Conservation (phyloP, 1,284 basidiomycete species). For the Cystobasidium slooffiae region DNA sequence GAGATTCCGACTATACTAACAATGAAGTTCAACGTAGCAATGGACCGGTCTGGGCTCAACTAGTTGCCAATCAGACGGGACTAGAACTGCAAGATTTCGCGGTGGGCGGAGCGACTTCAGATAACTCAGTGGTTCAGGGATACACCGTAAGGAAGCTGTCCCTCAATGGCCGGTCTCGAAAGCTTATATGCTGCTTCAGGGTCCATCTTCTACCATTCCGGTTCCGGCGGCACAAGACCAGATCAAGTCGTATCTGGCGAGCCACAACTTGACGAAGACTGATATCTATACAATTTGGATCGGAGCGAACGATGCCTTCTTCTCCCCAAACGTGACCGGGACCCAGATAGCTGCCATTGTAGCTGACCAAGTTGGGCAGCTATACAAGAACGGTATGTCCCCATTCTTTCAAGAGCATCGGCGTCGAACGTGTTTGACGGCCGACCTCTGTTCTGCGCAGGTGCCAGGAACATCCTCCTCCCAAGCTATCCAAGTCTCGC, state of each 20-base stretch:
- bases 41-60: conserved; percentile 40
- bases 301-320: conserved; percentile 37
- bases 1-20: neutral
- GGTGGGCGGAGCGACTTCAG: conserved; percentile 33
- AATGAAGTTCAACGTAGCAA: neutral
- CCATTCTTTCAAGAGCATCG: neutral
- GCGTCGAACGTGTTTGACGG: neutral
- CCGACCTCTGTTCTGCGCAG: neutral
- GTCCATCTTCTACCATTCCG: conserved; percentile 15
- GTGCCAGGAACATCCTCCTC: conserved; percentile 23
- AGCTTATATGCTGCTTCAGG: conserved; percentile 11
- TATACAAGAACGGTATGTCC: conserved; percentile 11
- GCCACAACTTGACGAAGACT: neutral
- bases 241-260: conserved; percentile 2
- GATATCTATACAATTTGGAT: conserved; percentile 31
- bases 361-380: conserved; percentile 23
- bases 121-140: conserved; percentile 33
- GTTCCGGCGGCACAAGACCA: conserved; percentile 35
- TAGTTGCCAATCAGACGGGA: conserved; percentile 16
- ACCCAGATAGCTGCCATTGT: conserved; percentile 8
- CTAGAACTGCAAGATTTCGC: conserved; percentile 23
- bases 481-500: conserved; percentile 20
- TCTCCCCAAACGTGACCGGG: conserved; percentile 25
- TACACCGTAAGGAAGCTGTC: conserved; percentile 22
- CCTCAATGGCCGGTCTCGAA: neutral